Conservation (phyloP, 2,329 filamentous ascomycete genomes). For the Colletotrichum camelliae region DNA sequence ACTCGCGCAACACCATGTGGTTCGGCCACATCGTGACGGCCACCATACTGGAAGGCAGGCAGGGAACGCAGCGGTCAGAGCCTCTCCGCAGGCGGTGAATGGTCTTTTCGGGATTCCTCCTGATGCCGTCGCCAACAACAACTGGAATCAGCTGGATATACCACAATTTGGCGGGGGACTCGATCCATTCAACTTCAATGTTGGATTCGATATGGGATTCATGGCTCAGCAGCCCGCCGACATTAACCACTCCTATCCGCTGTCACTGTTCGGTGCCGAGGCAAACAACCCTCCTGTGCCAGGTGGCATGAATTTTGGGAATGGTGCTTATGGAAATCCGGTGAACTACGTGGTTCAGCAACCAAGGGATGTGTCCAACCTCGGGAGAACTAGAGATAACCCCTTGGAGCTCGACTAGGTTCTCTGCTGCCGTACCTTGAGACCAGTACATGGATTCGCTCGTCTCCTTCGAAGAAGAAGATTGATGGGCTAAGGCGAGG, state of each 20-base stretch:
- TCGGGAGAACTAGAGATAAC: background rate
- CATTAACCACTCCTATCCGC: background rate
- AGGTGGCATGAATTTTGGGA: background rate
- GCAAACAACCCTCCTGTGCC: background rate
- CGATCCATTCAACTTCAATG: background rate
- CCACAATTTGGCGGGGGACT: background rate
- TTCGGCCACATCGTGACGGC: background rate
- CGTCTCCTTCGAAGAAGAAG: background rate
- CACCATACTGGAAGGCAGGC: background rate
- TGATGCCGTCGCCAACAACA: background rate
- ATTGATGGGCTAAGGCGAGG: background rate
- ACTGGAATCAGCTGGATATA: background rate
- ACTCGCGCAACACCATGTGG: background rate
- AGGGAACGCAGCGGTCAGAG: background rate
- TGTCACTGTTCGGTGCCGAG: background rate
- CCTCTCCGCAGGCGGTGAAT: background rate
- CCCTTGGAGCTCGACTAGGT: background rate
- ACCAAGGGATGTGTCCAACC: background rate
- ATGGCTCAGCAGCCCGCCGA: background rate
- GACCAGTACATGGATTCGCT: background rate
- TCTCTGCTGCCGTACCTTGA: background rate
- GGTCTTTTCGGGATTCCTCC: background rate
- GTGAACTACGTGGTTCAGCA: background rate
- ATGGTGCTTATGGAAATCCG: background rate
- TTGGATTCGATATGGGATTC: background rate